Conservation (phyloP, 2,329 filamentous ascomycete genomes). For the Pestalotiopsis sp. region DNA sequence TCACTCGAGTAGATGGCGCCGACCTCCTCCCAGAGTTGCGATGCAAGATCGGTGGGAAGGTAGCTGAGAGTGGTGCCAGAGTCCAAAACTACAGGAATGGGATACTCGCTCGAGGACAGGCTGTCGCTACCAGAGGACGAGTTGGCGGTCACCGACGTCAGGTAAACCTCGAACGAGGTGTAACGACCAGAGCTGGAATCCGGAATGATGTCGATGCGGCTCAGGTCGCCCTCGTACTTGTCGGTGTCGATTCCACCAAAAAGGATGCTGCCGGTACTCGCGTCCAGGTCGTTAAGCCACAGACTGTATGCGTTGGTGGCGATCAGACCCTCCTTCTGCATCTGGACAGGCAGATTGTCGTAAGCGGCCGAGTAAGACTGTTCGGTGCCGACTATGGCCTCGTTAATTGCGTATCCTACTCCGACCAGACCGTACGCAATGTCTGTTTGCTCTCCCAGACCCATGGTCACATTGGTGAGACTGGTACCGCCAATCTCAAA, state of each 20-base stretch:
- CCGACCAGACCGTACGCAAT: constrained; percentile 60
- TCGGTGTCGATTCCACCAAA: constrained; percentile 80
- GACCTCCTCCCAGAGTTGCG: constrained; percentile 53
- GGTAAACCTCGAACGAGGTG: constrained; percentile 47
- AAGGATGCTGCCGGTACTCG: constrained; percentile 69
- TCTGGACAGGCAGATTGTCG: constrained; percentile 62
- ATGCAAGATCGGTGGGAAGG: constrained; percentile 61
- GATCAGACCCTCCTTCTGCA: constrained; percentile 64
- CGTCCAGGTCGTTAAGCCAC: constrained; percentile 61
- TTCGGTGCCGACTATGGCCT: constrained; percentile 41
- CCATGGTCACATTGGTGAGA: constrained; percentile 59
- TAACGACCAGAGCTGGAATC: constrained; percentile 36
- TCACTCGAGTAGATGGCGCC: constrained; percentile 47
- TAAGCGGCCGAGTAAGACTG: constrained; percentile 35
- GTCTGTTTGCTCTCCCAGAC: constrained; percentile 53
- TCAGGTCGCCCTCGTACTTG: constrained; percentile 68
- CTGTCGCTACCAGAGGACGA: constrained; percentile 51
- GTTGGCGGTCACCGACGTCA: constrained; percentile 47
- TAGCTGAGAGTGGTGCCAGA: constrained; percentile 74
- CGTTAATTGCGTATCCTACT: constrained; percentile 58
- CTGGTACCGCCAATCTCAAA: constrained; percentile 54
- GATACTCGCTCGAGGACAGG: constrained; percentile 41
- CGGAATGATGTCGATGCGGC: constrained; percentile 59
- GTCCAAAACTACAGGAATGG: constrained; percentile 68
- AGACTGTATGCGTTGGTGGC: constrained; percentile 70